These are phyloP conservation scores for Tolypocladium capitatum DNA, from an alignment of 2,329 filamentous ascomycete genomes.

Conservation along the genomic window DNA sequence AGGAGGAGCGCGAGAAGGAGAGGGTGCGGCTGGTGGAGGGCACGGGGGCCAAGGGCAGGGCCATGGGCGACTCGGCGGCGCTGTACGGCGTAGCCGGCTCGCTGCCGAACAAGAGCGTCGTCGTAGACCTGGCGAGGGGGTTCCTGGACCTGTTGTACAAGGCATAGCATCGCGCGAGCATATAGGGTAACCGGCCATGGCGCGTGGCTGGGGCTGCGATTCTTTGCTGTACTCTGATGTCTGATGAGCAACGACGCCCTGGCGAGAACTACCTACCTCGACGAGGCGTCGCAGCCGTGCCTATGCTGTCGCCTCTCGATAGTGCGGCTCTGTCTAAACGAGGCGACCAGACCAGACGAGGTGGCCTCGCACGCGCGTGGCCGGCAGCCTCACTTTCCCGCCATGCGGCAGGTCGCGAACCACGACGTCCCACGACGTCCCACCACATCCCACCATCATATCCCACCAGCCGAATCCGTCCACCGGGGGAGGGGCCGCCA, in stretches of 20 bases:
- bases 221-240: neutral
- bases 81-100: conserved; percentile 92
- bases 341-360: neutral
- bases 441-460: no score
- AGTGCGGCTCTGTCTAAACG: neutral
- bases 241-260: neutral
- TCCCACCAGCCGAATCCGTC: neutral
- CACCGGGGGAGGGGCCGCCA: neutral
- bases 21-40: conserved; percentile 57
- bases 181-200: neutral
- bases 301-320: neutral
- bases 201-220: neutral
- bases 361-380: neutral
- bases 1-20: conserved; percentile 71
- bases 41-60: conserved; percentile 50
- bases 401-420: neutral
- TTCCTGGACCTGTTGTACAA: conserved; percentile 93
- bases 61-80: conserved; percentile 68
- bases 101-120: conserved; percentile 88
- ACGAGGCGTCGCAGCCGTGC: neutral
- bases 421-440: neutral
- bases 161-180: no score
- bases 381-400: neutral
- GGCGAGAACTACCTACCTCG: no score
- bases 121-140: conserved; percentile 76